phyloP scores from a whole-genome alignment of 2,329 filamentous ascomycete genomes.

The Exophiala sp. region DNA sequence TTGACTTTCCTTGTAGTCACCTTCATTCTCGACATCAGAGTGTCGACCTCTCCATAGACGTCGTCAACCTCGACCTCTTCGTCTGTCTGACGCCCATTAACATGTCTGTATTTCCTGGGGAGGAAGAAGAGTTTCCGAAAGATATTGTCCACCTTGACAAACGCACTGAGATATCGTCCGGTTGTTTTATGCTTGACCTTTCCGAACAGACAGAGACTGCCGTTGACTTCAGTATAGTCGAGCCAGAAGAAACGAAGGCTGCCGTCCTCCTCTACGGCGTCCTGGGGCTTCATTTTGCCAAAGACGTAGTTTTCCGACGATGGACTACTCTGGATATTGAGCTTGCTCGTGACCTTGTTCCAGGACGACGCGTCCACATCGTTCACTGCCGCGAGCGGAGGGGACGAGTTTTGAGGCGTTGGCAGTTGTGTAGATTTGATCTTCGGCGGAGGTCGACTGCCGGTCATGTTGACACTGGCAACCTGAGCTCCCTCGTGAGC shows the following conservation, averaged over 20 bases:
- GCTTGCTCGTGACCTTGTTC: slow-evolving; percentile 77
- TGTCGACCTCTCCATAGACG: slow-evolving; percentile 83
- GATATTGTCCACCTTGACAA: slow-evolving; percentile 93
- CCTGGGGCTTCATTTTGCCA: slow-evolving; percentile 75
- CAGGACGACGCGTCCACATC: slow-evolving; percentile 75
- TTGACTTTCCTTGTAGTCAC: slow-evolving; percentile 94
- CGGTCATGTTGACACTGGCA: slow-evolving; percentile 69
- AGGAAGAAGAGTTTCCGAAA: slow-evolving; percentile 88
- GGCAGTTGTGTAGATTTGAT: slow-evolving; percentile 63
- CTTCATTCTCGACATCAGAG: slow-evolving; percentile 77
- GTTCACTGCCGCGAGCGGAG: slow-evolving; percentile 50
- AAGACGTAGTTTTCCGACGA: slow-evolving; percentile 56
- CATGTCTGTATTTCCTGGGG: slow-evolving; percentile 61
- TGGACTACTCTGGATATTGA: slow-evolving; percentile 72
- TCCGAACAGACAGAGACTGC: slow-evolving; percentile 86
- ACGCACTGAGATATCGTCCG: slow-evolving; percentile 76
- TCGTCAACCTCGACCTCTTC: slow-evolving; percentile 81
- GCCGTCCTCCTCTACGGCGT: slow-evolving; percentile 90
- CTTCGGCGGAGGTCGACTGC: slow-evolving; percentile 71
- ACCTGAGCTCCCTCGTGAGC: slow-evolving; percentile 59
- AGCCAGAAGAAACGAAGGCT: slow-evolving; percentile 94
- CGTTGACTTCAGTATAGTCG: slow-evolving; percentile 89
- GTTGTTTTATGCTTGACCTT: slow-evolving; percentile 89
- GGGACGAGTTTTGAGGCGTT: slow-evolving; percentile 70
- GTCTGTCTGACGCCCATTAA: slow-evolving; percentile 59